Conservation (phyloP, 306 rosid genomes). For the Trifolium dubium region DNA sequence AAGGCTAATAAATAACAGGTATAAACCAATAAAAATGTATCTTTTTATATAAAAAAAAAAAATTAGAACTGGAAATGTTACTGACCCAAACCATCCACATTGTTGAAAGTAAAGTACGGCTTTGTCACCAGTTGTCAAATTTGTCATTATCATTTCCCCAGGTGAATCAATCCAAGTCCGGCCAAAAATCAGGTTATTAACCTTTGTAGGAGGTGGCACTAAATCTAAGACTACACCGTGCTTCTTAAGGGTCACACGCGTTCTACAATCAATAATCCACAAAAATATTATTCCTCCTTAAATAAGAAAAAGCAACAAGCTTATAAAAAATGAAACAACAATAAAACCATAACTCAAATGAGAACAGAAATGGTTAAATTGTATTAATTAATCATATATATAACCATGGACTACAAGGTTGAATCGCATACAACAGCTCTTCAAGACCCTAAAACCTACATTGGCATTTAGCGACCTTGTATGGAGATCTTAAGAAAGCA, state of each 20-base stretch:
- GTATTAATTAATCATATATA: slow-evolving; percentile 1
- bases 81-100: slow-evolving; percentile 96
- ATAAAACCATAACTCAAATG: slow-evolving; percentile 16
- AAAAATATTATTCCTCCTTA: slow-evolving; percentile 17
- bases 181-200: slow-evolving; percentile 90
- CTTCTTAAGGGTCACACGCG: slow-evolving; percentile 81
- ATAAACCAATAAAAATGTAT: slow-evolving; percentile 18
- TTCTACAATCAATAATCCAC: slow-evolving; percentile 59
- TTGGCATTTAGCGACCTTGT: slow-evolving; percentile 20
- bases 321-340: background rate
- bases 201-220: slow-evolving; percentile 95
- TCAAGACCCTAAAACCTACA: slow-evolving; percentile 35
- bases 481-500: slow-evolving; percentile 34
- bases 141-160: slow-evolving; percentile 90
- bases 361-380: slow-evolving; percentile 21
- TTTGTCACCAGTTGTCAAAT: slow-evolving; percentile 87
- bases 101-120: slow-evolving; percentile 88
- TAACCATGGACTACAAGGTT: slow-evolving; percentile 9
- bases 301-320: slow-evolving; percentile 33
- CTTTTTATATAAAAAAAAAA: background rate
- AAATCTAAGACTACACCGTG: slow-evolving; percentile 81
- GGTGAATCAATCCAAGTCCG: slow-evolving; percentile 96
- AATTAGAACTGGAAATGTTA: slow-evolving; percentile 33
- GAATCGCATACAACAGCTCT: slow-evolving; percentile 21
- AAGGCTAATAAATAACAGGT: slow-evolving; percentile 2